phyloP scores from a whole-genome alignment of 73 alveolate genomes.

The Symbiodinium natans region DNA sequence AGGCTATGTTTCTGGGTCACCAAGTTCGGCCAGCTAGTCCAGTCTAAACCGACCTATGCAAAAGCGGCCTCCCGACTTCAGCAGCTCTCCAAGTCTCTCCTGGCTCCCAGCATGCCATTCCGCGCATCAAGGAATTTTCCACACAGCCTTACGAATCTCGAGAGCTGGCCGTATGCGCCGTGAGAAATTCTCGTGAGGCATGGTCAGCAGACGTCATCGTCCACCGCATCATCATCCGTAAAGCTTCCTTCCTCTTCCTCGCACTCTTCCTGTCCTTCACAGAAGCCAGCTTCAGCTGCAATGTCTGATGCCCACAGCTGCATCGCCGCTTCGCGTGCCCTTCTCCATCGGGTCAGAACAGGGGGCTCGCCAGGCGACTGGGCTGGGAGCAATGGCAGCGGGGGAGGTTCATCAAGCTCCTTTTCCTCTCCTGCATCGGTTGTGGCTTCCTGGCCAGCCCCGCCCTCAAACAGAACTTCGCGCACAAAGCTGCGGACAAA shows the following conservation, averaged over 20 bases:
- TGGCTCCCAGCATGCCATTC: not conserved
- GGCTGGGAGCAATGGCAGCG: constrained; percentile 45
- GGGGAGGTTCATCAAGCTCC: constrained; percentile 16
- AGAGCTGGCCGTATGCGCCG: too few relatives aligned
- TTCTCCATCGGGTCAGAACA: constrained; percentile 73
- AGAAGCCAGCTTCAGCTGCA: constrained; percentile 28
- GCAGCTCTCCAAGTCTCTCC: too few relatives aligned
- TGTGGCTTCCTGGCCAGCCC: not conserved
- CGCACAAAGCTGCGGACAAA: constrained; percentile 44
- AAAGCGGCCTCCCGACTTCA: too few relatives aligned
- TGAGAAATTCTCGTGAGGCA: too few relatives aligned
- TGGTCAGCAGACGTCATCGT: constrained; percentile 2
- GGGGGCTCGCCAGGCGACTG: not conserved
- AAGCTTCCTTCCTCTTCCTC: constrained; percentile 22
- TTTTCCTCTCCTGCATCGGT: not conserved
- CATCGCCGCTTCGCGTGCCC: constrained; percentile 54
- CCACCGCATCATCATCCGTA: constrained; percentile 50
- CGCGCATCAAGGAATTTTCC: too few relatives aligned
- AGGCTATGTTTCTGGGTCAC: too few relatives aligned
- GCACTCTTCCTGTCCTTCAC: not conserved
- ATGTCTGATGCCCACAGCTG: constrained; percentile 80
- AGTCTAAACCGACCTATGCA: too few relatives aligned
- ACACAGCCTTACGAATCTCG: too few relatives aligned
- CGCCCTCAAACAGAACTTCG: constrained; percentile 26
- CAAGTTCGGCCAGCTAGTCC: too few relatives aligned